A percentile compares a stretch with the other conserved stretches of the same genome.
Evolutionary conservation across 352 stramenopile genomes (phyloP).

Genomic region (Phytophthora pisi): DNA sequence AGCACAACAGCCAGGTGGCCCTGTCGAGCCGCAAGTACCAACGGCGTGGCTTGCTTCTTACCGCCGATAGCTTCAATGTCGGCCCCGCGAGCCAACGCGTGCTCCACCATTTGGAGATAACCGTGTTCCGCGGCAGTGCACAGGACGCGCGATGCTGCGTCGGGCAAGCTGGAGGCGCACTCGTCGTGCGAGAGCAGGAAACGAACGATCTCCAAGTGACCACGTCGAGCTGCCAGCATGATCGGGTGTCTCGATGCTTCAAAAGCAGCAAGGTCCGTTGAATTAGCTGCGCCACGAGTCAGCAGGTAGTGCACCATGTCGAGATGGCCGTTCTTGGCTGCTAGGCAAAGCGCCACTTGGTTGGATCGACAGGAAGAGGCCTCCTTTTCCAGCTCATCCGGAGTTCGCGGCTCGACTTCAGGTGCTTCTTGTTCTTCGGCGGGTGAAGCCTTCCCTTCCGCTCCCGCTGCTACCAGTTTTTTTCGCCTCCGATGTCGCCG

Average conservation of each 20-base stretch:
- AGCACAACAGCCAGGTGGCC: constrained; percentile 55
- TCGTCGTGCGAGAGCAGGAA: constrained; percentile 45
- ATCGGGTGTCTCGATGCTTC: constrained; percentile 45
- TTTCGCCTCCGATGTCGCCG: constrained; percentile 28
- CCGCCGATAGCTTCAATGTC: constrained; percentile 40
- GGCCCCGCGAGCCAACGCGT: constrained; percentile 47
- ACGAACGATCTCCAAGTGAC: constrained; percentile 55
- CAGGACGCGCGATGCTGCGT: constrained; percentile 48
- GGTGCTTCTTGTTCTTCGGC: constrained; percentile 15
- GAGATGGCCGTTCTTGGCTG: constrained; percentile 57
- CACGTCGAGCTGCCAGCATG: constrained; percentile 46
- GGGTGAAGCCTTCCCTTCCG: neutral
- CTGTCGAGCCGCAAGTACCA: constrained; percentile 57
- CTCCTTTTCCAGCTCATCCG: constrained; percentile 35
- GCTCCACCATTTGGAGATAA: constrained; percentile 59
- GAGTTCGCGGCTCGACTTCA: constrained; percentile 13
- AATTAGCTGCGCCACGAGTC: constrained; percentile 20
- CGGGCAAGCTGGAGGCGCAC: constrained; percentile 40
- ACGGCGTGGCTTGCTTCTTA: constrained; percentile 45
- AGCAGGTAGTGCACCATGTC: constrained; percentile 60
- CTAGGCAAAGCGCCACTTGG: constrained; percentile 49
- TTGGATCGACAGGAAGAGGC: constrained; percentile 30
- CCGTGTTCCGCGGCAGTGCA: constrained; percentile 53
- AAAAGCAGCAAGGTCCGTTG: constrained; percentile 29
- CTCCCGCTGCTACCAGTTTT: constrained; percentile 31